phyloP scores from a whole-genome alignment of 148 eudicot species.

The Rhododendron mucronatum region DNA sequence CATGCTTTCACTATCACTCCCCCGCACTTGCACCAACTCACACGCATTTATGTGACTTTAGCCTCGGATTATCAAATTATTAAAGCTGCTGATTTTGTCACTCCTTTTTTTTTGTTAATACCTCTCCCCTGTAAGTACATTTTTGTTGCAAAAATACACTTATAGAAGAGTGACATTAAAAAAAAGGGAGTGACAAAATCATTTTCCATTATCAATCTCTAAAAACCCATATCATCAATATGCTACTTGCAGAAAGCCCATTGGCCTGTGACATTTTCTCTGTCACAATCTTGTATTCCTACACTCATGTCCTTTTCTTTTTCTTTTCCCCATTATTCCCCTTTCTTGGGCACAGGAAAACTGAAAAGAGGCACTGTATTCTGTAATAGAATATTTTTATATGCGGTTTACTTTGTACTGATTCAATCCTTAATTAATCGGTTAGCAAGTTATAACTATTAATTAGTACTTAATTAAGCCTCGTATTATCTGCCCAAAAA shows the following conservation, averaged over 20 bases:
- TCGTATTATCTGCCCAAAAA: constrained; percentile 28
- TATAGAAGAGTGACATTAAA: too few species aligned
- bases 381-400: neutral
- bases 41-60: too few species aligned
- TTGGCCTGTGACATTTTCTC: neutral
- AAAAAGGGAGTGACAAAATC: too few species aligned
- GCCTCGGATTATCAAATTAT: too few species aligned
- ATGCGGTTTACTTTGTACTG: neutral
- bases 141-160: too few species aligned
- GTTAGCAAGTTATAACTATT: constrained; percentile 4
- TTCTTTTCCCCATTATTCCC: neutral
- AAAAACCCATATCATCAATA: too few species aligned
- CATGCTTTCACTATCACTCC: fast-evolving
- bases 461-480: constrained; percentile 23
- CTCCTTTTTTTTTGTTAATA: too few species aligned
- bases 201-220: too few species aligned
- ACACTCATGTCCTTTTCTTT: constrained; percentile 4
- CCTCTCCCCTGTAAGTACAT: too few species aligned
- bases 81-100: too few species aligned
- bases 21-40: too few species aligned
- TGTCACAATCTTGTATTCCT: neutral
- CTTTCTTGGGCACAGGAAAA: constrained; percentile 9
- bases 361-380: constrained; percentile 17
- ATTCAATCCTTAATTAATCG: neutral
- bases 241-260: neutral